Evolutionary conservation across 2,329 filamentous ascomycete species (phyloP).

Genomic region (Beauveria australis): DNA sequence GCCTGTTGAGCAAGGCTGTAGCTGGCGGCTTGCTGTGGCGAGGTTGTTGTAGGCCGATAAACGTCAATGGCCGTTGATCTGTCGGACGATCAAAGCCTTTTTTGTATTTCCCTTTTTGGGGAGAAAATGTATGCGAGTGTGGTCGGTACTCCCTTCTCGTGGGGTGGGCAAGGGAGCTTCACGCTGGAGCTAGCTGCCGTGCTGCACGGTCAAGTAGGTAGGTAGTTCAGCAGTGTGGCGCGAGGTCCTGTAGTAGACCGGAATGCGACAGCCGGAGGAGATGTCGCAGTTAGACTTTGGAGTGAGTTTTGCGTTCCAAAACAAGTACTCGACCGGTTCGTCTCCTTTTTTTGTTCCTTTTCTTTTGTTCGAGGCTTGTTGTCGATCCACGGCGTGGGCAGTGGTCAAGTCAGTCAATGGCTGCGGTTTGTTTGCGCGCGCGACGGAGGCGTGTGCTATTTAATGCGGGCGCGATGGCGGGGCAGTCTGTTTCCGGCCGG

Average conservation of each 20-base stretch:
- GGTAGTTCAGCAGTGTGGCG: background rate
- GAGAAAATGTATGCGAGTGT: too few species aligned
- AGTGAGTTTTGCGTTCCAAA: background rate
- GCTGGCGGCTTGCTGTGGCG: background rate
- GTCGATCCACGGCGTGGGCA: background rate
- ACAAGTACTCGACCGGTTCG: background rate
- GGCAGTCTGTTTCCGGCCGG: background rate
- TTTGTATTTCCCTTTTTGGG: background rate
- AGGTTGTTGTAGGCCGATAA: background rate
- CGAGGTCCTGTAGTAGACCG: background rate
- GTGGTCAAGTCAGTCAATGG: background rate
- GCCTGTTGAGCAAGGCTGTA: background rate
- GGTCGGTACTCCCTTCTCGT: too few species aligned
- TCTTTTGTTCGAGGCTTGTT: background rate
- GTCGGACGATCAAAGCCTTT: background rate
- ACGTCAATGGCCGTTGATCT: background rate
- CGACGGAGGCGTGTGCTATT: background rate
- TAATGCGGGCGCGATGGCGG: background rate
- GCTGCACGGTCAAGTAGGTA: background rate
- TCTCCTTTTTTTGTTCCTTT: background rate
- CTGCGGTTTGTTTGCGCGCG: background rate
- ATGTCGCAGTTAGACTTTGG: background rate
- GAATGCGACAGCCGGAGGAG: background rate
- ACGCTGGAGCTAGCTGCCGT: background rate
- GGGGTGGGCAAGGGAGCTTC: background rate